phyloP scores from a whole-genome alignment of 768 basidiomycete species.

The Suillus luteus region DNA sequence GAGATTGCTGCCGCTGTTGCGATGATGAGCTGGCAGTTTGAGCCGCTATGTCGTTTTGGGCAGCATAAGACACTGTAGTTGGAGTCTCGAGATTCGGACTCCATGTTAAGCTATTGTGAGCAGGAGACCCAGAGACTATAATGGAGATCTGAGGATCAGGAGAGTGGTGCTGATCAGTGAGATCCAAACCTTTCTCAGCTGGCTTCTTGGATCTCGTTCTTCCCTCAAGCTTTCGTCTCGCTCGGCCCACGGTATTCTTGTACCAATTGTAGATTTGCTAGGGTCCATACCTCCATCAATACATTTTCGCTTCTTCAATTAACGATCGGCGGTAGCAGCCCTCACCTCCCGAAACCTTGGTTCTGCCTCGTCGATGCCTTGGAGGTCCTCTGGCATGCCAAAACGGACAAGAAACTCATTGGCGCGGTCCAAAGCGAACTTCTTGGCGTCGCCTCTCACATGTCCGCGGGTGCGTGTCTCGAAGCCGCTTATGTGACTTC shows the following conservation, averaged over 20 bases:
- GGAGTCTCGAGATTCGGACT: constrained; percentile 39
- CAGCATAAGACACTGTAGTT: constrained; percentile 42
- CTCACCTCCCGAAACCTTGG: constrained; percentile 62
- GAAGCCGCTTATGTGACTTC: constrained; percentile 54
- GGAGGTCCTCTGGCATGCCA: constrained; percentile 57
- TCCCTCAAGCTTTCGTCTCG: constrained; percentile 58
- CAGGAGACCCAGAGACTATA: constrained; percentile 20
- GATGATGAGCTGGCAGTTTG: constrained; percentile 35
- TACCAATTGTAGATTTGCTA: constrained; percentile 45
- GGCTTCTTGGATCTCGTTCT: constrained; percentile 52
- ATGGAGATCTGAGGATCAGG: constrained; percentile 13
- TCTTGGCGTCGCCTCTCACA: constrained; percentile 68
- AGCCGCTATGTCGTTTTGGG: constrained; percentile 20
- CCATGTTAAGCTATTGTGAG: constrained; percentile 37
- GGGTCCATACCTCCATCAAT: constrained; percentile 5
- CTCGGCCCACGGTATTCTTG: constrained; percentile 68
- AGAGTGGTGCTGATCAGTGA: constrained; percentile 11
- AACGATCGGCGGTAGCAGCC: constrained; percentile 1
- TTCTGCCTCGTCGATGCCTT: constrained; percentile 57
- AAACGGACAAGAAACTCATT: constrained; percentile 61
- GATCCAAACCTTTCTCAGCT: constrained; percentile 48
- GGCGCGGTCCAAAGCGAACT: constrained; percentile 64
- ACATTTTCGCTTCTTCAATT: constrained; percentile 3
- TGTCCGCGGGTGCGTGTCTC: constrained; percentile 60
- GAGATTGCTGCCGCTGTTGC: constrained; percentile 27